Conservation (phyloP, 176 grass and related monocot genomes). For the Zizania latifolia region DNA sequence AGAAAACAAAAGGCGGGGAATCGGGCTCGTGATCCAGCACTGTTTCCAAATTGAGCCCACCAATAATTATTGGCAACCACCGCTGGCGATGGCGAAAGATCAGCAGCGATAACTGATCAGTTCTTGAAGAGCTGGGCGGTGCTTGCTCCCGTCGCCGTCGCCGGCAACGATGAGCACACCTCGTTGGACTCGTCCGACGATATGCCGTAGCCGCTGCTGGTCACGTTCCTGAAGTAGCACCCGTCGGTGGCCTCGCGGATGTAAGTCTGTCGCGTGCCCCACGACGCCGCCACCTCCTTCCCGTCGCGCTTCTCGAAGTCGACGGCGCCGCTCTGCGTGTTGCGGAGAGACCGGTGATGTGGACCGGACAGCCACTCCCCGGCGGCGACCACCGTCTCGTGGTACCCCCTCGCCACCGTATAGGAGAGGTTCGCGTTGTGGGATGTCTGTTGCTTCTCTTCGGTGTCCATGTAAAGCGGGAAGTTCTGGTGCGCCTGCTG, state of each 20-base stretch:
- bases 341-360: not conserved
- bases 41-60: not conserved
- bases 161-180: too few relatives aligned
- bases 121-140: not conserved
- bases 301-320: not conserved
- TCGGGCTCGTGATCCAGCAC: not conserved
- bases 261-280: not conserved
- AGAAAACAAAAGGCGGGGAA: too few relatives aligned
- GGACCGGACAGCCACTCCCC: not conserved
- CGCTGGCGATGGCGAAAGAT: not conserved
- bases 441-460: not conserved
- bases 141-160: not conserved
- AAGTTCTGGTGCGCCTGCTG: not conserved
- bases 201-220: slow-evolving; percentile 24
- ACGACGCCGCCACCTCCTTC: not conserved
- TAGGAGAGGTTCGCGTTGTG: not conserved
- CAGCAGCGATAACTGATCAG: not conserved
- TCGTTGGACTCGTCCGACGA: slow-evolving; percentile 21
- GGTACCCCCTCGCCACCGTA: not conserved
- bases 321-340: not conserved
- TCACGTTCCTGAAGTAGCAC: slow-evolving; percentile 58
- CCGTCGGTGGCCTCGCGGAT: slow-evolving; percentile 13
- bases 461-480: not conserved
- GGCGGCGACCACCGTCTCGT: slow-evolving; percentile 22
- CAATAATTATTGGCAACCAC: not conserved